Evolutionary conservation across 2,329 filamentous ascomycete genomes (phyloP).

Genomic region (Boeremia exigua): DNA sequence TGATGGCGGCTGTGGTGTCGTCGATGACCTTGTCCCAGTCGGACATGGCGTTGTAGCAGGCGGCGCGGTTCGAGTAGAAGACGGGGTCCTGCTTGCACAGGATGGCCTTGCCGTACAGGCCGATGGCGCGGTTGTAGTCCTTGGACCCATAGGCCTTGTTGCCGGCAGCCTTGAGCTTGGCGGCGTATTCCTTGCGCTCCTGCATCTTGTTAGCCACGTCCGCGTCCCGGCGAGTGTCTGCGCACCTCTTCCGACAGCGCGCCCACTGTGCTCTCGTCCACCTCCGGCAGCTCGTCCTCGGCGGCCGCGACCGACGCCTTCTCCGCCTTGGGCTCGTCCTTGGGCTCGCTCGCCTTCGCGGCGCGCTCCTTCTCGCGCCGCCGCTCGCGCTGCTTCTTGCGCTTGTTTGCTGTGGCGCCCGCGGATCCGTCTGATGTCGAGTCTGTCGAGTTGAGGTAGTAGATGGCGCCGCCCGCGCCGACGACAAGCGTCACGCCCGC

Average conservation of each 20-base stretch:
- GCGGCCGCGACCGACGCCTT: slow-evolving; percentile 46
- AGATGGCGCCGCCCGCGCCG: slow-evolving; percentile 88
- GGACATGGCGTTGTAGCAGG: slow-evolving; percentile 91
- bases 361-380: slow-evolving; percentile 81
- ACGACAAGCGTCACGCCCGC: slow-evolving; percentile 92
- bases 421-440: slow-evolving; percentile 52
- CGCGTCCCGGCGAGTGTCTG: neutral
- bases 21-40: slow-evolving; percentile 97
- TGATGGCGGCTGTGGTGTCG: slow-evolving; percentile 93
- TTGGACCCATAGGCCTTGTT: slow-evolving; percentile 97
- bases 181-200: slow-evolving; percentile 84
- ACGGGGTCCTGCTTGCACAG: slow-evolving; percentile 96
- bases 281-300: slow-evolving; percentile 57
- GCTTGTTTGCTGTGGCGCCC: slow-evolving; percentile 57
- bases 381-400: slow-evolving; percentile 87
- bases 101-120: slow-evolving; percentile 94
- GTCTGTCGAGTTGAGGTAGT: slow-evolving; percentile 72
- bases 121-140: slow-evolving; percentile 91
- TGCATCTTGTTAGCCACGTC: slow-evolving; percentile 54
- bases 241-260: slow-evolving; percentile 52
- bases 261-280: slow-evolving; percentile 54
- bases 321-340: slow-evolving; percentile 40
- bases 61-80: slow-evolving; percentile 98
- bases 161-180: slow-evolving; percentile 90
- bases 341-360: slow-evolving; percentile 58